Conservation (phyloP, 2,329 filamentous ascomycete genomes). For the Cephalotrichum gorgonifer region DNA sequence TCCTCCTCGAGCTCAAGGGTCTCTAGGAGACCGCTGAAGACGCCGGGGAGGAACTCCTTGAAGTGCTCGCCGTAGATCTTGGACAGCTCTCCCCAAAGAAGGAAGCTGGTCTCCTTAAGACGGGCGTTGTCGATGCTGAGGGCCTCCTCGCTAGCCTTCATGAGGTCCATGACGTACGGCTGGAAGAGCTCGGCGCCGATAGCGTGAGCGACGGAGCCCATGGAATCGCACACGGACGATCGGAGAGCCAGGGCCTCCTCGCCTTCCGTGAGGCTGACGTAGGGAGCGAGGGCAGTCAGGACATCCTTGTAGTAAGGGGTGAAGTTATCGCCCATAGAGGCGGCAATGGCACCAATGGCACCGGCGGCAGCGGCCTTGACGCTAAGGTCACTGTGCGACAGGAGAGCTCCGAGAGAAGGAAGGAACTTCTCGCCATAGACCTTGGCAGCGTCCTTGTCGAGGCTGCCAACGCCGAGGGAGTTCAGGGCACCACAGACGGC, state of each 20-base stretch:
- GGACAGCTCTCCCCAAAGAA: slow-evolving; percentile 88
- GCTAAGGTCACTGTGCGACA: slow-evolving; percentile 75
- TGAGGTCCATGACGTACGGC: slow-evolving; percentile 80
- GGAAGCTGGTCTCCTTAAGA: slow-evolving; percentile 92
- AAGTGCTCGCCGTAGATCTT: slow-evolving; percentile 88
- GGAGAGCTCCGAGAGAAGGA: slow-evolving; percentile 71
- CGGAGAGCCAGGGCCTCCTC: slow-evolving; percentile 86
- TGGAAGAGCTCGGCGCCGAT: slow-evolving; percentile 82
- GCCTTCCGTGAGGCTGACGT: slow-evolving; percentile 75
- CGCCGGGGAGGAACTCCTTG: slow-evolving; percentile 64
- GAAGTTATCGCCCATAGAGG: slow-evolving; percentile 73
- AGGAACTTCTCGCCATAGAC: slow-evolving; percentile 80
- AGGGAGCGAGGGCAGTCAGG: slow-evolving; percentile 80
- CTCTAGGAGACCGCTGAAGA: slow-evolving; percentile 70
- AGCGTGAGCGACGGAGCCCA: slow-evolving; percentile 84
- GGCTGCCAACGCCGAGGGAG: slow-evolving; percentile 77
- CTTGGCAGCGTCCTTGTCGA: slow-evolving; percentile 52
- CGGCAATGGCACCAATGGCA: slow-evolving; percentile 83
- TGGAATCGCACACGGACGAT: slow-evolving; percentile 80
- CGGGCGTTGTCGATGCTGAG: slow-evolving; percentile 80
- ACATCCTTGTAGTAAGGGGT: slow-evolving; percentile 84
- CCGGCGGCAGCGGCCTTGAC: slow-evolving; percentile 85
- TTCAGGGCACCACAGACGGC: slow-evolving; percentile 86
- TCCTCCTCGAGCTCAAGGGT: slow-evolving; percentile 84
- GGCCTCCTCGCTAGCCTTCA: slow-evolving; percentile 87